Conservation (phyloP, 2,329 filamentous ascomycete genomes). For the Talaromyces sp. region DNA sequence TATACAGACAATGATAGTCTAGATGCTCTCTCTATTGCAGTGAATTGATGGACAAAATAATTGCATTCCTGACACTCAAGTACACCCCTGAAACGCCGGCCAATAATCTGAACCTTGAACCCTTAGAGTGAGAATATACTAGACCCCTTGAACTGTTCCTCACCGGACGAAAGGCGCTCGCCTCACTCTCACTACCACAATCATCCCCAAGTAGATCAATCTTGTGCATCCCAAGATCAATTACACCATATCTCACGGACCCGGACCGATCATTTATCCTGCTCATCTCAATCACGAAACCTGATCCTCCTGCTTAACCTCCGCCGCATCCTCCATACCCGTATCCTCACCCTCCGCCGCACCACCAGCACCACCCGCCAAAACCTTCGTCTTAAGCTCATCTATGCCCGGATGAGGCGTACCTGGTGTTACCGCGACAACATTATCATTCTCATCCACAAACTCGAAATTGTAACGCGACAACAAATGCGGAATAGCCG, state of each 20-base stretch:
- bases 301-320: slow-evolving; percentile 9
- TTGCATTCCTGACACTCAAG: slow-evolving; percentile 4
- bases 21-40: no score
- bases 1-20: no score
- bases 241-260: no score
- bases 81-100: slow-evolving; percentile 10
- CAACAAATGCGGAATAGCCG: slow-evolving; percentile 90
- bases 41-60: neutral
- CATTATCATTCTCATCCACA: slow-evolving; percentile 85
- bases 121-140: neutral
- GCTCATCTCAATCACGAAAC: neutral
- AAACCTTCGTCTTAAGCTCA: slow-evolving; percentile 62
- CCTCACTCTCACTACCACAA: neutral
- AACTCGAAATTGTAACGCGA: slow-evolving; percentile 98
- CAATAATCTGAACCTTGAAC: neutral
- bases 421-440: slow-evolving; percentile 80
- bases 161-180: neutral
- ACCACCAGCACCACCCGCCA: slow-evolving; percentile 53
- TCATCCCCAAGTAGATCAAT: neutral
- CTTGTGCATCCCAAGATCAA: neutral
- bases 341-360: slow-evolving; percentile 31
- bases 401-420: slow-evolving; percentile 57
- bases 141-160: neutral
- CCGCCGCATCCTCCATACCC: slow-evolving; percentile 33
- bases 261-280: no score